These are phyloP conservation scores for Alternaria infectoria DNA, from an alignment of 2,329 filamentous ascomycete genomes.

Conservation along the genomic window DNA sequence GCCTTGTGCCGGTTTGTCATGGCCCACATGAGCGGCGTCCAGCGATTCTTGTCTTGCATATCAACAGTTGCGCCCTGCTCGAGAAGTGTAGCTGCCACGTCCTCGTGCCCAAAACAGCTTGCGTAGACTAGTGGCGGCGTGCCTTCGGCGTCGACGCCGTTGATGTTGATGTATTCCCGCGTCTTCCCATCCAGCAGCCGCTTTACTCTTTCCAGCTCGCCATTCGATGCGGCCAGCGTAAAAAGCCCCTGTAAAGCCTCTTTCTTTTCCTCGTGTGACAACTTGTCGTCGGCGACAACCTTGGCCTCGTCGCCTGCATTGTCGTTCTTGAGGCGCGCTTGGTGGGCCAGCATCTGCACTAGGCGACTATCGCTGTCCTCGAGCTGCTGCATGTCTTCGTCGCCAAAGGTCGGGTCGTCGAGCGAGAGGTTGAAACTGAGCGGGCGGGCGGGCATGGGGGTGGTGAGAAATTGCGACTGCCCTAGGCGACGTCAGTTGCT, in stretches of 20 bases:
- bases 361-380: slow-evolving; percentile 85
- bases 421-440: slow-evolving; percentile 85
- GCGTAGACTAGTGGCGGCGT: slow-evolving; percentile 97
- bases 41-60: slow-evolving; percentile 92
- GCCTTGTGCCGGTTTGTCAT: slow-evolving; percentile 98
- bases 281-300: slow-evolving; percentile 74
- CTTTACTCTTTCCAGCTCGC: slow-evolving; percentile 81
- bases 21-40: slow-evolving; percentile 99
- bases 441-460: slow-evolving; percentile 82
- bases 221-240: slow-evolving; percentile 96
- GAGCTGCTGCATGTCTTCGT: slow-evolving; percentile 62
- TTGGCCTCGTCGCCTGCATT: slow-evolving; percentile 76
- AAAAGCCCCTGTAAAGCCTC: slow-evolving; percentile 83
- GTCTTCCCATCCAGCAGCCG: slow-evolving; percentile 77
- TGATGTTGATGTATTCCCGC: slow-evolving; percentile 78
- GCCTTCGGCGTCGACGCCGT: slow-evolving; percentile 89
- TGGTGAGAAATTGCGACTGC: slow-evolving; percentile 93
- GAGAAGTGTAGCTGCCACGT: slow-evolving; percentile 82
- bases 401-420: slow-evolving; percentile 77
- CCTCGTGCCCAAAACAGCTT: slow-evolving; percentile 95
- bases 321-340: slow-evolving; percentile 82
- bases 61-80: slow-evolving; percentile 88
- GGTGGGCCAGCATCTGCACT: slow-evolving; percentile 94
- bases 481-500: slow-evolving; percentile 59
- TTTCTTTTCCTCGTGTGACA: slow-evolving; percentile 79